Percentiles rank a stretch among this genome's conserved stretches.
Conservation (phyloP, 768 basidiomycete genomes). For the Porphyrellus cyaneotinctus region DNA sequence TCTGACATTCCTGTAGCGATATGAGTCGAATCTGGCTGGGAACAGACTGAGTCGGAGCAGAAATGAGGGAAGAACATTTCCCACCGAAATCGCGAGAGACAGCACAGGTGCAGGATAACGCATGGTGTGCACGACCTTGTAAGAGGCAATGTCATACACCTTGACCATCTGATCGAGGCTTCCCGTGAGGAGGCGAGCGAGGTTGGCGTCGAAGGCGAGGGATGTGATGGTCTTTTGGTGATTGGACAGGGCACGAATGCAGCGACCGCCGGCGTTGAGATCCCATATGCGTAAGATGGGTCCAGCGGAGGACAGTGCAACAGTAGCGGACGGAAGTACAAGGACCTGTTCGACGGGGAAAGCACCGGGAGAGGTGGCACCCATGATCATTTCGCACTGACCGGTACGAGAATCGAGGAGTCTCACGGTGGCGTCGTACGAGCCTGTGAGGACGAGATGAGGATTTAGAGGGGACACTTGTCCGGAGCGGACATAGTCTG, state of each 20-base stretch:
- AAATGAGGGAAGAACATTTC: slow-evolving; percentile 1
- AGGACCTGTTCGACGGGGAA: slow-evolving; percentile 88
- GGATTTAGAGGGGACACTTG: slow-evolving; percentile 81
- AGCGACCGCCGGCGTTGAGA: slow-evolving; percentile 84
- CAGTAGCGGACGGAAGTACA: slow-evolving; percentile 86
- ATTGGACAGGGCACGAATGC: slow-evolving; percentile 88
- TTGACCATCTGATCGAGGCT: slow-evolving; percentile 97
- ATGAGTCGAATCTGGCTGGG: slow-evolving; percentile 92
- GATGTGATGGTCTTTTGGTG: slow-evolving; percentile 98
- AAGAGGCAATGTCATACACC: slow-evolving; percentile 91
- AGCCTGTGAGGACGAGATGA: slow-evolving; percentile 83
- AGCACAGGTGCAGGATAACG: slow-evolving; percentile 92
- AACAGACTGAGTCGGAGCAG: slow-evolving; percentile 5
- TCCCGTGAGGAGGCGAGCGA: slow-evolving; percentile 81
- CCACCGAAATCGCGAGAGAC: slow-evolving; percentile 84
- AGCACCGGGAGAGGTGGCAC: slow-evolving; percentile 29
- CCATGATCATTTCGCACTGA: slow-evolving; percentile 81
- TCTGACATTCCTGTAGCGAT: slow-evolving; percentile 97
- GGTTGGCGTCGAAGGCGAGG: slow-evolving; percentile 72
- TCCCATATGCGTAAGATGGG: slow-evolving; percentile 96
- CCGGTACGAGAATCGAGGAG: slow-evolving; percentile 86
- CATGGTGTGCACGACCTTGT: slow-evolving; percentile 98
- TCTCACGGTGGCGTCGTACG: slow-evolving; percentile 89
- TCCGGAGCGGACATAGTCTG: slow-evolving; percentile 95
- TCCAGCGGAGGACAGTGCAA: slow-evolving; percentile 82